A percentile compares a stretch with the other conserved stretches of the same genome.
Evolutionary conservation across 495 filamentous ascomycete species (phyloP).

Genomic region (Penicillium waksmanii): DNA sequence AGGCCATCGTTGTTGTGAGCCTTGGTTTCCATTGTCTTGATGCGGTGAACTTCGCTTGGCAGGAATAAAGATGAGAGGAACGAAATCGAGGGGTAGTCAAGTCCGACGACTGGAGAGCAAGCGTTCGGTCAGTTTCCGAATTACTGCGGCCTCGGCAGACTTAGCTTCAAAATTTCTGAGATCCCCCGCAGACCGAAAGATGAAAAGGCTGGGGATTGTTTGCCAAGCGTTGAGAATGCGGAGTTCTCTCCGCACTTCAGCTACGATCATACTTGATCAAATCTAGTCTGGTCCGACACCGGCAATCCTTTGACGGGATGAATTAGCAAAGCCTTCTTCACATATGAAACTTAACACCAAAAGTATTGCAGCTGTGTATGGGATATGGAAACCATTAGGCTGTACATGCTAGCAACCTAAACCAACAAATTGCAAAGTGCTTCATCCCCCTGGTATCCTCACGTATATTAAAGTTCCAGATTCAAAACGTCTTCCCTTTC

Average conservation of each 20-base stretch:
- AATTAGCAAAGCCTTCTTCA: neutral
- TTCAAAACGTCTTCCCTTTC: too few relatives aligned
- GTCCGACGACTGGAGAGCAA: neutral
- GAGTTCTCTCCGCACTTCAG: conserved; percentile 4
- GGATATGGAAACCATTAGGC: too few relatives aligned
- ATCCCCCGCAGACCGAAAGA: neutral
- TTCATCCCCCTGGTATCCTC: too few relatives aligned
- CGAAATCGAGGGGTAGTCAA: neutral
- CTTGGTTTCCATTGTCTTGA: neutral
- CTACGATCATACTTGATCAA: neutral
- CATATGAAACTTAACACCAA: too few relatives aligned
- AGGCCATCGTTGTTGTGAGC: neutral
- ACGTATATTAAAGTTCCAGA: too few relatives aligned
- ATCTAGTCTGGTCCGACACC: neutral
- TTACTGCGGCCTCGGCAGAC: too few relatives aligned
- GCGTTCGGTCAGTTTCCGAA: too few relatives aligned
- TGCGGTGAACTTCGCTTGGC: neutral
- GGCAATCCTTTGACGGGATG: neutral
- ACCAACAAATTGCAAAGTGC: too few relatives aligned
- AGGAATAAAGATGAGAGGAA: neutral
- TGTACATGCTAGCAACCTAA: too few relatives aligned
- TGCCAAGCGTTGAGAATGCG: neutral
- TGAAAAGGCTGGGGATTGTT: neutral
- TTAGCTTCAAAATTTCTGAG: neutral
- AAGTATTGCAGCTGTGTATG: too few relatives aligned